Conservation (phyloP, 805 yeast genomes). For the Naumovozyma baii region DNA sequence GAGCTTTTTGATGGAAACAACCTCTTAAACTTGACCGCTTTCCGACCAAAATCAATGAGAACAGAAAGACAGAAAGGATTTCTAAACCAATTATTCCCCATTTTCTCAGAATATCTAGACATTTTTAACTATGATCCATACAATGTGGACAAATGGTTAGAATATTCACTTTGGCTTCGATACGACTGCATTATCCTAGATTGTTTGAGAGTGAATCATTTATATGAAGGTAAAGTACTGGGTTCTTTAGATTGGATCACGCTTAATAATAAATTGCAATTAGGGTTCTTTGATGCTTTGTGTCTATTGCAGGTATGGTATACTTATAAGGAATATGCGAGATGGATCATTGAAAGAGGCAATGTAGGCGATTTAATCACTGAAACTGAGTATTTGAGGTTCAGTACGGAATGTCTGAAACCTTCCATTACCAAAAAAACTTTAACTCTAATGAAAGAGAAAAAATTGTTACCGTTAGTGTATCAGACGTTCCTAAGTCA, state of each 20-base stretch:
- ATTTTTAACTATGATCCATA: constrained; percentile 20
- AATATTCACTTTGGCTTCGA: constrained; percentile 19
- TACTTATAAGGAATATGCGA: constrained; percentile 16
- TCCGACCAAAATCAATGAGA: not conserved
- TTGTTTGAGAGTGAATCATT: constrained; percentile 20
- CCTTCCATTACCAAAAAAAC: constrained; percentile 3
- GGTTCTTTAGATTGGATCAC: constrained; percentile 20
- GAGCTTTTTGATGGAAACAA: not conserved
- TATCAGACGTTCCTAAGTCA: constrained; percentile 10
- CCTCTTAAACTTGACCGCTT: not conserved
- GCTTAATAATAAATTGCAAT: constrained; percentile 11
- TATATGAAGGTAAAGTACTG: constrained; percentile 14
- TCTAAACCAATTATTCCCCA: constrained; percentile 6
- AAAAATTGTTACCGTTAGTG: constrained; percentile 6
- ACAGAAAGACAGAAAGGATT: constrained; percentile 2
- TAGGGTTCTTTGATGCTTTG: constrained; percentile 17
- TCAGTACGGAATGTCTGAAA: constrained; percentile 12
- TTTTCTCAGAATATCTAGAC: constrained; percentile 15
- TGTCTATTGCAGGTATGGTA: constrained; percentile 25
- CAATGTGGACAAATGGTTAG: constrained; percentile 18
- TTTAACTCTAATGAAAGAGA: constrained; percentile 6
- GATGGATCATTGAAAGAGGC: constrained; percentile 14
- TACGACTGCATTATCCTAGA: constrained; percentile 27
- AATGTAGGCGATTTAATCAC: constrained; percentile 3
- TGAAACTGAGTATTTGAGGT: constrained; percentile 8